Conservation (phyloP, 2,329 filamentous ascomycete genomes). For the Rhynchosporium agropyri region DNA sequence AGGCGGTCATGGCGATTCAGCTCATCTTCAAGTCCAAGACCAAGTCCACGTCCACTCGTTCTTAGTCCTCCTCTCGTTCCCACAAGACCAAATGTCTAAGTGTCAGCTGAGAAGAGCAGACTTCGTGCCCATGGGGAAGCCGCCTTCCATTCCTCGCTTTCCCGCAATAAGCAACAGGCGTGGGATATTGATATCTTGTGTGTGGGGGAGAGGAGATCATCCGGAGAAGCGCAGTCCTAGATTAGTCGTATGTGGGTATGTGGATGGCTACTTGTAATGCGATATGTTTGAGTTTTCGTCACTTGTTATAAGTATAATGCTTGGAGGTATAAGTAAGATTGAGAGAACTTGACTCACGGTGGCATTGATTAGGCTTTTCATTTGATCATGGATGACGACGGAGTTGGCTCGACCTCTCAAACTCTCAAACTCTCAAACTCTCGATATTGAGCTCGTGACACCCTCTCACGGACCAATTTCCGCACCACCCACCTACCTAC, state of each 20-base stretch:
- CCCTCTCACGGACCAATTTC: slow-evolving; percentile 10
- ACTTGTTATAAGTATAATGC: background rate
- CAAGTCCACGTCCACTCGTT: too few relatives aligned
- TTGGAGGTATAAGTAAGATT: background rate
- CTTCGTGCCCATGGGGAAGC: slow-evolving; percentile 5
- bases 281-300: background rate
- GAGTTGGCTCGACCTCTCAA: background rate
- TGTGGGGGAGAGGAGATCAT: background rate
- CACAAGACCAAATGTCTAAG: background rate
- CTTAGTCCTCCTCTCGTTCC: background rate
- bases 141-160: background rate
- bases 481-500: slow-evolving; percentile 4
- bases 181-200: background rate
- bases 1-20: too few relatives aligned
- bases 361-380: slow-evolving; percentile 4
- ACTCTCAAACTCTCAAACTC: background rate
- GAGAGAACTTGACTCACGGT: slow-evolving; percentile 4
- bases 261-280: too few relatives aligned
- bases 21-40: too few relatives aligned
- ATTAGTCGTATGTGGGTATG: background rate
- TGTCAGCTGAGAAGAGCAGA: slow-evolving; percentile 15
- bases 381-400: slow-evolving; percentile 9
- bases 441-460: slow-evolving; percentile 4
- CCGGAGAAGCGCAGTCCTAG: background rate
- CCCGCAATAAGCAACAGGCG: background rate